Evolutionary conservation across 176 grass and related monocot species (phyloP).

Genomic region (Urochloa ruziziensis): DNA sequence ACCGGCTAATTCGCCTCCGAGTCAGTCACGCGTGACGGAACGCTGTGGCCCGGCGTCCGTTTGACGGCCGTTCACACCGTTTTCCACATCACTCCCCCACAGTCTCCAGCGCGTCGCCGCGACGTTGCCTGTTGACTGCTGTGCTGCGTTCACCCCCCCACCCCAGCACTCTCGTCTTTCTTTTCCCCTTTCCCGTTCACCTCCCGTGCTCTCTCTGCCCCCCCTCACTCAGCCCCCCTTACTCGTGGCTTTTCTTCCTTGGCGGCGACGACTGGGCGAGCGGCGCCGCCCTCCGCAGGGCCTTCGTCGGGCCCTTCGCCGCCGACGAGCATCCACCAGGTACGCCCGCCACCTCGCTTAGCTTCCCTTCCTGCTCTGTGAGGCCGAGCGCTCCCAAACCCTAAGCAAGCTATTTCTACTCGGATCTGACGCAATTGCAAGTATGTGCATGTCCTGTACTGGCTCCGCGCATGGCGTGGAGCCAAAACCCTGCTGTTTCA

Average conservation of each 20-base stretch:
- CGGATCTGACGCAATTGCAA: neutral
- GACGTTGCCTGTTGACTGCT: neutral
- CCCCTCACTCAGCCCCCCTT: neutral
- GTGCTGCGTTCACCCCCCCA: neutral
- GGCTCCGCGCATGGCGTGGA: neutral
- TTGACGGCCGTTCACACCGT: neutral
- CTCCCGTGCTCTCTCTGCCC: neutral
- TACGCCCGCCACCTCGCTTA: neutral
- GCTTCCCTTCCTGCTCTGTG: neutral
- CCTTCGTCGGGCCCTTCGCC: neutral
- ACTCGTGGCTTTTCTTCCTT: neutral
- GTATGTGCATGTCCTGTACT: neutral
- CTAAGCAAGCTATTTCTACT: neutral
- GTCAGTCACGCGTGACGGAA: neutral
- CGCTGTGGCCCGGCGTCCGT: neutral
- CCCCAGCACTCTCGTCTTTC: neutral
- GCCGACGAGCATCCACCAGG: neutral
- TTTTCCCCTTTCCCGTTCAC: neutral
- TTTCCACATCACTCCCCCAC: neutral
- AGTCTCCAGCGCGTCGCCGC: neutral
- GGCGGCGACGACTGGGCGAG: neutral
- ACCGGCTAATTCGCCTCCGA: neutral
- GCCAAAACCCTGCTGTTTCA: neutral
- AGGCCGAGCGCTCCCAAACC: neutral
- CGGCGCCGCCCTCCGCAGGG: neutral